Base-by-base conservation (phyloP, 2,329 filamentous ascomycete genomes). In the Colletotrichum phormii region DNA sequence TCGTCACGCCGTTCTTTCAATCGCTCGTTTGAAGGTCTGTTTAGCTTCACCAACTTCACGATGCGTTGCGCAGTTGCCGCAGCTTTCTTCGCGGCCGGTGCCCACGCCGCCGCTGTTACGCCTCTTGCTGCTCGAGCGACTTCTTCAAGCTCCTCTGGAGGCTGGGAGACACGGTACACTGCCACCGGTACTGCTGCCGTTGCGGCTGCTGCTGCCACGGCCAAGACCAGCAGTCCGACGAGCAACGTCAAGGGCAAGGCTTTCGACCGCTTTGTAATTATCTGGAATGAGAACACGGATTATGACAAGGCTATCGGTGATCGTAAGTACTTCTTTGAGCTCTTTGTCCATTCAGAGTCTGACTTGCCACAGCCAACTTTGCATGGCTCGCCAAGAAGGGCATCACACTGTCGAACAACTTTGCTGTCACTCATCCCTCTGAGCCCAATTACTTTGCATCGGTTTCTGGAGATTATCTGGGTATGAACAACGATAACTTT, bases 211-310 rank as follows among this genome's bases (percentile, higher is more conserved):
- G 86, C 86, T 64, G 90, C 90, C 8, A 92, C 89, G 1, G 90
- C 90, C 12, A 85, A 86, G 78, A 91, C 91, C 1, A 82, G 83
- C 73, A 90, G 89, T 73, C 90, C 91, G 2, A 90, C 87, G 37
- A 91, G 87, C 79, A 80, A 90, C 77, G 90, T 95, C 64, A 87
- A 90, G 79, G 94, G 94, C 74, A 90, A 92, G 79, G 90, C 87
- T 0, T 95, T 95, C 79, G 89, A 95, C 79, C 90, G 93, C 18
- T 89, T 94, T 74, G 90, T 90, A 67, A 89, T 91, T 70, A 90
- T 95, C 81, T 95, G 92, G 91, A 87, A 95, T 60, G 94, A 95
- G 84, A 95, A 95, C 80, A 93, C 91, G 61, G 87, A 91, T 81
- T 95, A 89, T 75, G 87, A 89, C 64, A 88, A 91, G 77, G 90